Evolutionary conservation across 2,329 filamentous ascomycete species (phyloP).

Genomic region (Thermochaetoides dissita): DNA sequence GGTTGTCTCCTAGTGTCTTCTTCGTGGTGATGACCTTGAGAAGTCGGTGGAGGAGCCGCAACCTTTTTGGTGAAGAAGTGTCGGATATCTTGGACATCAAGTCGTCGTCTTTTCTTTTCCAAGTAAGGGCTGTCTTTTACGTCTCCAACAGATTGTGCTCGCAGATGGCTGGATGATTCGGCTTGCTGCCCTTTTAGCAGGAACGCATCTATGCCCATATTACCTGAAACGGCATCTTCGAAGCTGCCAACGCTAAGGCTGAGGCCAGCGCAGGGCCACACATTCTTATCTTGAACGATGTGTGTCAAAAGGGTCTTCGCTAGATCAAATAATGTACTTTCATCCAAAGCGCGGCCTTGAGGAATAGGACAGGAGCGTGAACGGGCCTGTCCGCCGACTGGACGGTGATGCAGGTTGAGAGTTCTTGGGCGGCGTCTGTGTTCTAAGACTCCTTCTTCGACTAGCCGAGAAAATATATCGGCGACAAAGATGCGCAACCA

Average conservation of each 20-base stretch:
- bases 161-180: conserved; percentile 32
- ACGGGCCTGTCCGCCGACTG: conserved; percentile 51
- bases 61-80: conserved; percentile 38
- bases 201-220: conserved; percentile 75
- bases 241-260: conserved; percentile 84
- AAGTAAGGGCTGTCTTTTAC: conserved; percentile 14
- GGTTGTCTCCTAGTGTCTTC: conserved; percentile 16
- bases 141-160: conserved; percentile 15
- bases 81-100: conserved; percentile 37
- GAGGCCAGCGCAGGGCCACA: conserved; percentile 87
- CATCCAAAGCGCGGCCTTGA: conserved; percentile 57
- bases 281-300: conserved; percentile 59
- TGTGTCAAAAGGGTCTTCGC: conserved; percentile 66
- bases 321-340: conserved; percentile 57
- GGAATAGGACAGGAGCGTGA: conserved; percentile 69
- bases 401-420: conserved; percentile 70
- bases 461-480: conserved; percentile 77
- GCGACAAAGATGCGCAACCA: conserved; percentile 88
- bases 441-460: conserved; percentile 81
- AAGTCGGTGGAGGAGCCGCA: conserved; percentile 14
- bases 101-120: conserved; percentile 27
- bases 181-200: conserved; percentile 61
- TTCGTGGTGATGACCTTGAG: conserved; percentile 16
- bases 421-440: conserved; percentile 76
- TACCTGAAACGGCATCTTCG: conserved; percentile 72